Conservation (phyloP, 2,329 filamentous ascomycete species). For the Diplocarpon rosae region DNA sequence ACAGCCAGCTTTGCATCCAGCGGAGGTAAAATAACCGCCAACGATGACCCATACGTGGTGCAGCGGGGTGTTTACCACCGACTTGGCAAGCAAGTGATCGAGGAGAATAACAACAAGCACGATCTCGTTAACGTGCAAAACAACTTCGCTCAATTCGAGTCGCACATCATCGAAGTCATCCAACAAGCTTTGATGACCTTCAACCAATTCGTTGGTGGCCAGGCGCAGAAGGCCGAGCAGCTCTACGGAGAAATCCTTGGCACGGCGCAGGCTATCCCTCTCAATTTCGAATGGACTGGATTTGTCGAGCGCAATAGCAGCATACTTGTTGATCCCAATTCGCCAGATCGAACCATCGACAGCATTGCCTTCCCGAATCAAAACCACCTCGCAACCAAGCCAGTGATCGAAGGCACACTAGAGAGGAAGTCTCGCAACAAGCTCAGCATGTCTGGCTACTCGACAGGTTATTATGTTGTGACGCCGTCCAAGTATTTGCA, state of each 20-base stretch:
- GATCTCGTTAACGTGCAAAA: slow-evolving; percentile 87
- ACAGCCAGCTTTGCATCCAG: slow-evolving; percentile 69
- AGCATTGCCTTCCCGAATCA: slow-evolving; percentile 81
- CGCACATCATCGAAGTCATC: slow-evolving; percentile 70
- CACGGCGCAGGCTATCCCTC: slow-evolving; percentile 64
- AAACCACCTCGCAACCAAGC: slow-evolving; percentile 65
- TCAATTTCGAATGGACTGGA: slow-evolving; percentile 84
- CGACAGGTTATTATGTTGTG: slow-evolving; percentile 78
- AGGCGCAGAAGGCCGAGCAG: slow-evolving; percentile 69
- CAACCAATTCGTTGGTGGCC: slow-evolving; percentile 66
- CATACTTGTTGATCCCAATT: slow-evolving; percentile 66
- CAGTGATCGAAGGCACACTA: slow-evolving; percentile 77
- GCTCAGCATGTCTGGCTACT: slow-evolving; percentile 62
- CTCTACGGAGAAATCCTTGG: slow-evolving; percentile 78
- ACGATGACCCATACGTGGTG: slow-evolving; percentile 81
- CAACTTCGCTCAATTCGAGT: slow-evolving; percentile 79
- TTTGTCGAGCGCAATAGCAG: slow-evolving; percentile 64
- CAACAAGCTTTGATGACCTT: slow-evolving; percentile 78
- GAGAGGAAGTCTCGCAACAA: slow-evolving; percentile 88
- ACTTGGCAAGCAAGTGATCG: slow-evolving; percentile 78
- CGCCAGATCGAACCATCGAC: slow-evolving; percentile 61
- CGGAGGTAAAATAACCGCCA: slow-evolving; percentile 57
- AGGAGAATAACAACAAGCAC: slow-evolving; percentile 93
- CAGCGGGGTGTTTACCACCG: slow-evolving; percentile 72
- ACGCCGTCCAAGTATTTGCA: slow-evolving; percentile 83